Base-by-base conservation (phyloP, 1,139 yeast species). In the Spencermartinsiella ligniputridi region DNA sequence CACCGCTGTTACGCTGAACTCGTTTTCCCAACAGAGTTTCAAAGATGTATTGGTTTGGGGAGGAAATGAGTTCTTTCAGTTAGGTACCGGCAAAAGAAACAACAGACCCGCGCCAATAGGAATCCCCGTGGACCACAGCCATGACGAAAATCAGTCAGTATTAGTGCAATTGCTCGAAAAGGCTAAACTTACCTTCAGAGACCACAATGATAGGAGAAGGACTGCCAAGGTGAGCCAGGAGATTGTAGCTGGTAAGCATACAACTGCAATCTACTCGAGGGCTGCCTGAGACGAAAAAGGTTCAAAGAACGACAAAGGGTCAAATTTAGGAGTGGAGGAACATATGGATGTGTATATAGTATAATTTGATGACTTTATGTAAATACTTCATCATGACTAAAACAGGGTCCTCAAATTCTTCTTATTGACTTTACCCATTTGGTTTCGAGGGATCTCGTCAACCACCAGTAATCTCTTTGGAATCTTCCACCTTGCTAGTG, bases 1-100 rank as follows among this genome's bases (percentile, higher is more conserved):
- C 58, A 70, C 73, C 1, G 72, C 83, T 39, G 77, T 83, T 8
- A 78, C 80, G 2, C 68, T 87, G 51, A 66, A 71, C 36, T 45
- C 54, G 16, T 39, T 50, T 3, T 53, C 47, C 30, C 38, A 41
- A 3, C 51, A 48, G 34, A 44, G 39, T 27, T 52, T 58, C 37
- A 50, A 59, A 13, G 92, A 85, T 57, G 83, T 88, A 17, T 63
- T 84, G 38, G 75, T 72, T 2, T 87, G 95, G 86, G 98, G 98
- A 16, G 83, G 81, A 37, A 90, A 89, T 61, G 84, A 81, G 55
- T 70, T 54, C 53, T 95, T 94, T 18, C 96, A 90, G 66, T 72
- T 86, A 40, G 97, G 95, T 16, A 88, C 81, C 57, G 95, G 96
- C 18, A 84, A 82, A 58, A 69, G 74, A 32, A 74, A 75, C 48